Percentiles rank a stretch among this genome's conserved stretches.
Evolutionary conservation across 768 basidiomycete genomes (phyloP).

Genomic region (Lactifluus subvellereus): DNA sequence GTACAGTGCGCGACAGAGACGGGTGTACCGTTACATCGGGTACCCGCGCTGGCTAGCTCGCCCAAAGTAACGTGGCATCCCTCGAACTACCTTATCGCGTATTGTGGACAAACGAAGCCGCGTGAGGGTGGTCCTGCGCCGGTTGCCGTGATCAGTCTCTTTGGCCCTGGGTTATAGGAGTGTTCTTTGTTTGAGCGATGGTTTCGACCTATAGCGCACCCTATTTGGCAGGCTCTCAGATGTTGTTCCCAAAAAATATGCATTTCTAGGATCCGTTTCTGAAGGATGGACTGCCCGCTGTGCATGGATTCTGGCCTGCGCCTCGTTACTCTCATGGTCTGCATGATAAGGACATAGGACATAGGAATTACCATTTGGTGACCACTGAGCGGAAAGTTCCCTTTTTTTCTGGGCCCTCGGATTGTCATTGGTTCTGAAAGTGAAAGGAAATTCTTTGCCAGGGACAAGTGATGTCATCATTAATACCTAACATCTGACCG

Average conservation of each 20-base stretch:
- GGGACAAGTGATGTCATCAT: too few species aligned
- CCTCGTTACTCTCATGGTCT: too few species aligned
- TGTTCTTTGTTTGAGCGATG: neutral
- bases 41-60: slow-evolving; percentile 64
- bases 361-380: too few species aligned
- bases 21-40: slow-evolving; percentile 65
- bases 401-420: too few species aligned
- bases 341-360: too few species aligned
- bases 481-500: too few species aligned
- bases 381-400: too few species aligned
- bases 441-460: too few species aligned
- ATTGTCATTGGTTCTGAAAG: too few species aligned
- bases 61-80: slow-evolving; percentile 80
- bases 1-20: slow-evolving; percentile 74
- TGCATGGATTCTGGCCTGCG: too few species aligned
- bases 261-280: neutral
- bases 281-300: too few species aligned
- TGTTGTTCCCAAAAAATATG: neutral
- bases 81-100: slow-evolving; percentile 73
- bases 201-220: neutral
- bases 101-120: slow-evolving; percentile 68
- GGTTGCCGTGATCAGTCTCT: slow-evolving; percentile 65
- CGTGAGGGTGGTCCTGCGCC: slow-evolving; percentile 62
- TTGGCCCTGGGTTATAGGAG: slow-evolving; percentile 45
- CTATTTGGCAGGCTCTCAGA: neutral